These are phyloP conservation scores for Chaetomium globosum DNA, from an alignment of 2,329 filamentous ascomycete species.

Conservation along the genomic window DNA sequence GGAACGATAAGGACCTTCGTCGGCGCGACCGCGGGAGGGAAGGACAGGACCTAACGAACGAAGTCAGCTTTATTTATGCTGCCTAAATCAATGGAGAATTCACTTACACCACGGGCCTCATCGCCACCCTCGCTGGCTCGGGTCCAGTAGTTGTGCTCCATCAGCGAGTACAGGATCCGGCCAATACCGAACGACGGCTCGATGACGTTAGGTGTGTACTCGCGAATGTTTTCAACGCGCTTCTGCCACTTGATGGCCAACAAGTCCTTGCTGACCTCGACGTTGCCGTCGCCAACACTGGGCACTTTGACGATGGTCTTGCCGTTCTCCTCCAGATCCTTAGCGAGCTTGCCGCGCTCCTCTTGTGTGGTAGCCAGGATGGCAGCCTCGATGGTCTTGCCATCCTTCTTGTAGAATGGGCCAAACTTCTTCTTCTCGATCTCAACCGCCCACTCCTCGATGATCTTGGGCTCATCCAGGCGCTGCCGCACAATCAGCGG, in stretches of 20 bases:
- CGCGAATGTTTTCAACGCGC: slow-evolving; percentile 78
- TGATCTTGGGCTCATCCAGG: slow-evolving; percentile 72
- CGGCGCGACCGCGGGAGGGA: slow-evolving; percentile 72
- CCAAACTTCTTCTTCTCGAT: slow-evolving; percentile 96
- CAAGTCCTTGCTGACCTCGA: slow-evolving; percentile 76
- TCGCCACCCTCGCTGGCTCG: slow-evolving; percentile 70
- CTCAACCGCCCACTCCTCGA: slow-evolving; percentile 87
- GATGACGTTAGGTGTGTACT: slow-evolving; percentile 94
- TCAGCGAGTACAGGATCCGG: slow-evolving; percentile 86
- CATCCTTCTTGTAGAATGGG: slow-evolving; percentile 92
- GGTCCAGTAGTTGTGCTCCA: slow-evolving; percentile 96
- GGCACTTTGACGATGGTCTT: slow-evolving; percentile 78
- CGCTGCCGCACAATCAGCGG: slow-evolving; percentile 83
- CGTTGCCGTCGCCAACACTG: slow-evolving; percentile 67
- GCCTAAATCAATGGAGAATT: slow-evolving; percentile 42
- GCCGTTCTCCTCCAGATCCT: slow-evolving; percentile 71
- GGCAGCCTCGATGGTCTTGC: slow-evolving; percentile 79
- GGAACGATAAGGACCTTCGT: slow-evolving; percentile 94
- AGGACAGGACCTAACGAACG: slow-evolving; percentile 55
- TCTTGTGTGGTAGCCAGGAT: slow-evolving; percentile 77
- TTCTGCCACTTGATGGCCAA: slow-evolving; percentile 83
- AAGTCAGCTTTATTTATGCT: slow-evolving; percentile 37
- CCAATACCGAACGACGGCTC: slow-evolving; percentile 98
- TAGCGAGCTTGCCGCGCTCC: slow-evolving; percentile 75
- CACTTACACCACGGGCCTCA: slow-evolving; percentile 81